Base-by-base conservation (phyloP, 1,284 basidiomycete species). In the Cutaneotrichosporon spelunceum region DNA sequence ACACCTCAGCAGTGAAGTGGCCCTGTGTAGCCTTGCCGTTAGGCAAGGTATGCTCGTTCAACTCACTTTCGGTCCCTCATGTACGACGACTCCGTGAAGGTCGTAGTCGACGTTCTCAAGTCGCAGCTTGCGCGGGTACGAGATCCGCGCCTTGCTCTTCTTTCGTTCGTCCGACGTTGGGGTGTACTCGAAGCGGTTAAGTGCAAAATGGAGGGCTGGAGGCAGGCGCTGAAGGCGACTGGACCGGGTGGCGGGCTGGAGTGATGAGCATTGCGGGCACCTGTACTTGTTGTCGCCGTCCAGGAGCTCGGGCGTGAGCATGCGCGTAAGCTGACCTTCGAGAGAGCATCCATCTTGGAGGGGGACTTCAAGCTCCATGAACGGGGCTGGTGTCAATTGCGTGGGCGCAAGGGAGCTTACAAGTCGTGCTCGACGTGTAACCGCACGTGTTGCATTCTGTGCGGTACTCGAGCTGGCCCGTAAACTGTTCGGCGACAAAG, bases 1-100 rank as follows among this genome's bases (percentile, higher is more conserved):
- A 88, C 7, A 93, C 89, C 71, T 94, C 89, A 29, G 90, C 90
- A 69, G 91, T 88, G 70, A 96, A 96, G 74, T 96, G 93, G 3
- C 93, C 93, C 69, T 91, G 89, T 78, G 93, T 89, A 13, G 93
- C 93, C 78, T 91, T 88, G 2, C 11, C 10, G 44, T 59, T 50
- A 65, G 59, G n/a, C n/a, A n/a, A n/a, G n/a, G n/a, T n/a, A n/a
- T n/a, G n/a, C n/a, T n/a, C n/a, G n/a, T n/a, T 5, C 14, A 7
- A 71, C 76, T 70, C 54, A 79, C 78, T 49, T 71, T 77, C 10
- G 84, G 71, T 2, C 93, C 93, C 70, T 89, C 89, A 78, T 96
- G 93, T 58, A 91, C 76, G 10, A 96, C 79, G 10, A 95, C 85
- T 7, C 90, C 93, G 48, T 87, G 83, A 30, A 96, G 78, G 57